Evolutionary conservation across 345 rosid species (phyloP).

Genomic region (Raphanus raphanistrum): DNA sequence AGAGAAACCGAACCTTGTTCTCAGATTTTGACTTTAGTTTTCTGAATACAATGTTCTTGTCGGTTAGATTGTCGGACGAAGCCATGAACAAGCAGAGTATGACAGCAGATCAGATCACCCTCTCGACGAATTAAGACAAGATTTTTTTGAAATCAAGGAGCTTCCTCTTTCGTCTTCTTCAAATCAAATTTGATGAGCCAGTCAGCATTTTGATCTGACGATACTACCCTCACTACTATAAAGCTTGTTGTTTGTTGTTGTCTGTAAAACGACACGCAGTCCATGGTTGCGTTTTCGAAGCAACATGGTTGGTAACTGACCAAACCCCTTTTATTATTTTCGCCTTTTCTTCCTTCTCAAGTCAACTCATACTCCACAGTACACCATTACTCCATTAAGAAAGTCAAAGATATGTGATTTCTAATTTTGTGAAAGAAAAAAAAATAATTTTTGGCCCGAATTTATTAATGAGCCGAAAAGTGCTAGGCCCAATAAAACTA

Average conservation of each 20-base stretch:
- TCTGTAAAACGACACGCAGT: constrained; percentile 25
- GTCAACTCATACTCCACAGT: background rate
- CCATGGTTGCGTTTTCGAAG: constrained; percentile 8
- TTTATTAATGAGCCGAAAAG: background rate
- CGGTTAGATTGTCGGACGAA: constrained; percentile 55
- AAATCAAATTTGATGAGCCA: background rate
- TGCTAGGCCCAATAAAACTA: background rate
- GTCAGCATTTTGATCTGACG: constrained; percentile 19
- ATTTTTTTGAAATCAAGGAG: background rate
- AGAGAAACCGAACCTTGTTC: constrained; percentile 61
- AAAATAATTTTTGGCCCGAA: background rate
- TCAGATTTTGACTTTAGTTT: constrained; percentile 90
- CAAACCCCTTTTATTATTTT: background rate
- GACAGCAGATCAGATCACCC: constrained; percentile 34
- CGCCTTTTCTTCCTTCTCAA: constrained; percentile 23
- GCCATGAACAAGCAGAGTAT: background rate
- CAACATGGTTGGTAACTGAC: constrained; percentile 30
- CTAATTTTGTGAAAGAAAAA: background rate
- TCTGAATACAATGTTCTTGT: constrained; percentile 71
- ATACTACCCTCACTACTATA: background rate
- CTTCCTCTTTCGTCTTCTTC: constrained; percentile 16
- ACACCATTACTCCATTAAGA: too few relatives aligned
- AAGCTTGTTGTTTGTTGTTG: background rate
- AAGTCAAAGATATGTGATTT: background rate
- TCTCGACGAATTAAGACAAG: constrained; percentile 1